phyloP scores from a whole-genome alignment of 345 rosid genomes.

The Citrus hindsii region DNA sequence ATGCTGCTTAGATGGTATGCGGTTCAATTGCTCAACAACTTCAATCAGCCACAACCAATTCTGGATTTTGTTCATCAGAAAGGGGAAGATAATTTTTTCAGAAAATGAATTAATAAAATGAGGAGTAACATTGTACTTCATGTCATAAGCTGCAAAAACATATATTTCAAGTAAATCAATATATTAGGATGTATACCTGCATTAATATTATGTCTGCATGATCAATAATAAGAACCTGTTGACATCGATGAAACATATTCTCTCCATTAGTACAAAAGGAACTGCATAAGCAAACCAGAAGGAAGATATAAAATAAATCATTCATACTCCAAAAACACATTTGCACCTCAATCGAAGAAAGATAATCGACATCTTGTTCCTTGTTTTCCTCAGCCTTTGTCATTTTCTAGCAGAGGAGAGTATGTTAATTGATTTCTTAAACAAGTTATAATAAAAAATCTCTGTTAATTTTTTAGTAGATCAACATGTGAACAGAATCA shows the following conservation, averaged over 20 bases:
- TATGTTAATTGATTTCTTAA: slow-evolving; percentile 8
- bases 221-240: slow-evolving; percentile 85
- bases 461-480: background rate
- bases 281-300: slow-evolving; percentile 12
- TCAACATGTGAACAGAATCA: background rate
- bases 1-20: slow-evolving; percentile 70
- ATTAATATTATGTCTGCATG: slow-evolving; percentile 89
- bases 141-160: background rate
- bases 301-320: background rate
- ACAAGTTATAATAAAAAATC: background rate
- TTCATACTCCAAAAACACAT: background rate
- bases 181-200: slow-evolving; percentile 58
- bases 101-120: background rate
- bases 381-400: slow-evolving; percentile 54
- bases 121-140: background rate
- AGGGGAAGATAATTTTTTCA: background rate
- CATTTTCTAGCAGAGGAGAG: slow-evolving; percentile 54
- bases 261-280: slow-evolving; percentile 5
- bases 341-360: slow-evolving; percentile 88
- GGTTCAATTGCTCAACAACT: slow-evolving; percentile 63
- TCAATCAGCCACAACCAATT: slow-evolving; percentile 71
- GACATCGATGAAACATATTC: slow-evolving; percentile 7
- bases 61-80: slow-evolving; percentile 38
- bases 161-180: slow-evolving; percentile 12
- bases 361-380: slow-evolving; percentile 77